Percentiles rank a stretch among this genome's conserved stretches.
phyloP scores from a whole-genome alignment of 768 basidiomycete genomes.

The Pulveroboletus sp. region DNA sequence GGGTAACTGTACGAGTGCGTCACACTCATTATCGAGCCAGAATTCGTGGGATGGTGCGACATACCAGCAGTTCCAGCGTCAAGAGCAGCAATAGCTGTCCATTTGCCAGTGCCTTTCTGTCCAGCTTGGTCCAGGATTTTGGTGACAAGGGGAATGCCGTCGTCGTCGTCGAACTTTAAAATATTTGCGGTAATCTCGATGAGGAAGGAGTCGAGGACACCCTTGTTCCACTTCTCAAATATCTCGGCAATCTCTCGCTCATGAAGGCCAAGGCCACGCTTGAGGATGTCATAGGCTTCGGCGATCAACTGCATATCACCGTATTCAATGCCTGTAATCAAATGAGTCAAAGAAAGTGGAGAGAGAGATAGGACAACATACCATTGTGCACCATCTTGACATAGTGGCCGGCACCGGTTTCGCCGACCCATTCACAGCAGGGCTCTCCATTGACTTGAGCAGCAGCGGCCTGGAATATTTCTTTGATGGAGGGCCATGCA shows the following conservation, averaged over 20 bases:
- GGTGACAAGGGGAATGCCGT: slow-evolving; percentile 82
- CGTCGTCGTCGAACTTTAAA: slow-evolving; percentile 94
- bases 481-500: slow-evolving; percentile 96
- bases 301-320: slow-evolving; percentile 99
- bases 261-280: slow-evolving; percentile 82
- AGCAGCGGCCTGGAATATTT: slow-evolving; percentile 97
- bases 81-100: slow-evolving; percentile 96
- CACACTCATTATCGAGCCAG: slow-evolving; percentile 6
- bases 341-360: slow-evolving; percentile 4
- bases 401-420: slow-evolving; percentile 93
- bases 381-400: slow-evolving; percentile 99
- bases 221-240: slow-evolving; percentile 95
- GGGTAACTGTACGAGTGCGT: slow-evolving; percentile 60
- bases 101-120: slow-evolving; percentile 99
- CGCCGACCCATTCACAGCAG: slow-evolving; percentile 99
- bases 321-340: slow-evolving; percentile 86
- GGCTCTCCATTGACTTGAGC: slow-evolving; percentile 94
- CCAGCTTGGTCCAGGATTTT: slow-evolving; percentile 97
- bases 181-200: slow-evolving; percentile 98
- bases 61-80: slow-evolving; percentile 84
- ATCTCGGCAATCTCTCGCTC: slow-evolving; percentile 93
- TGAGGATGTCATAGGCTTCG: slow-evolving; percentile 98
- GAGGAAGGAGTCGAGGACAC: slow-evolving; percentile 98
- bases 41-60: slow-evolving; percentile 21
- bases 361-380: slow-evolving; percentile 27